Conservation (phyloP, 1,284 basidiomycete species). For the Apiotrichum gamsii region DNA sequence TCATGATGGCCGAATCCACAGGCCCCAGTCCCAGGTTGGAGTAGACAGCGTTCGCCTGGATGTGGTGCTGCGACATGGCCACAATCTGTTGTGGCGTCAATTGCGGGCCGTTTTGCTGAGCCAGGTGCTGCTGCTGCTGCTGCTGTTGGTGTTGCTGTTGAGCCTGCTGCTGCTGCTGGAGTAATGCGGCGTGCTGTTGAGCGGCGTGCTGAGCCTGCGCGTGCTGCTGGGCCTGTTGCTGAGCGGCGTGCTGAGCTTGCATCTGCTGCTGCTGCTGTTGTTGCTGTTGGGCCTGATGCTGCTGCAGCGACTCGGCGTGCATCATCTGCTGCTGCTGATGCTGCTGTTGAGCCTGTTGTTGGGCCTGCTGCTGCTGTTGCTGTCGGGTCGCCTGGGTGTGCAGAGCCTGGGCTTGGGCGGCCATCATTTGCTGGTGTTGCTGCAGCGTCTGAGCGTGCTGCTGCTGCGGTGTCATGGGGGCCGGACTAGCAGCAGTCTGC, state of each 20-base stretch:
- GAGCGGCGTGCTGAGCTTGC: slow-evolving; percentile 5
- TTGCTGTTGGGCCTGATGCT: slow-evolving; percentile 14
- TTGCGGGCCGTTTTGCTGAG: not conserved
- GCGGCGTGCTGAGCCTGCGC: slow-evolving; percentile 18
- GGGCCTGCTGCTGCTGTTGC: slow-evolving; percentile 14
- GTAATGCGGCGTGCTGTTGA: slow-evolving; percentile 19
- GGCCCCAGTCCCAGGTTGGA: slow-evolving; percentile 25
- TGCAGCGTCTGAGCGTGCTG: slow-evolving; percentile 16
- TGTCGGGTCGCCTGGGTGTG: slow-evolving; percentile 12
- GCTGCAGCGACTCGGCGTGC: slow-evolving; percentile 10
- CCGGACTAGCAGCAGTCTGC: slow-evolving; percentile 17
- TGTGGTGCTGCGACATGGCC: not conserved
- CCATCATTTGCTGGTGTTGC: slow-evolving; percentile 23
- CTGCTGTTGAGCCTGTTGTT: slow-evolving; percentile 11
- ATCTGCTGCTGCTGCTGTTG: slow-evolving; percentile 13
- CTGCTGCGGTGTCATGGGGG: slow-evolving; percentile 25
- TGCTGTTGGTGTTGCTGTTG: slow-evolving; percentile 16
- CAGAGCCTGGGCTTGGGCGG: slow-evolving; percentile 11
- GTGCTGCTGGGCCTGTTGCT: slow-evolving; percentile 15
- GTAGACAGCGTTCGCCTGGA: slow-evolving; percentile 26
- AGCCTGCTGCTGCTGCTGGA: slow-evolving; percentile 19
- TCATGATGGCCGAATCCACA: slow-evolving; percentile 34
- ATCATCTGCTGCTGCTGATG: slow-evolving; percentile 12
- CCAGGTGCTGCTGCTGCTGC: slow-evolving; percentile 19
- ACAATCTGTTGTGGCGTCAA: too few relatives aligned